A percentile compares a stretch with the other conserved stretches of the same genome.
These are phyloP conservation scores for Apiotrichum sp. DNA, from an alignment of 1,284 basidiomycete genomes.

Conservation along the genomic window DNA sequence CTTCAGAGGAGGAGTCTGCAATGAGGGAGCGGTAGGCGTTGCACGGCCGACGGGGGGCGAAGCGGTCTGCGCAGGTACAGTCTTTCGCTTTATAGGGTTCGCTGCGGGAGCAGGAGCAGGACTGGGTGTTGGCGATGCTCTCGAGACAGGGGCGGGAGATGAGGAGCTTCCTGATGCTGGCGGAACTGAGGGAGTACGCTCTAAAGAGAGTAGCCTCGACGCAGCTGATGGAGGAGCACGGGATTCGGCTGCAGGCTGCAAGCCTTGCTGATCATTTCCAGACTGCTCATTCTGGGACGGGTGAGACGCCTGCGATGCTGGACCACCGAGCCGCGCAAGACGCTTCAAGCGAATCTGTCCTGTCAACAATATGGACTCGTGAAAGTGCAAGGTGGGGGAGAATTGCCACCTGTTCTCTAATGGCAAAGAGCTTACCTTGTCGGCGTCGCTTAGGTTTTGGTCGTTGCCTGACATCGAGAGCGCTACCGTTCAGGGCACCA, in stretches of 20 bases:
- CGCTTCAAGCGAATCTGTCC: slow-evolving; percentile 78
- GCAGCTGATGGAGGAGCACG: slow-evolving; percentile 3
- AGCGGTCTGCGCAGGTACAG: background rate
- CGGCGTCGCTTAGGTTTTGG: slow-evolving; percentile 34
- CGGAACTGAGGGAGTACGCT: too few species aligned
- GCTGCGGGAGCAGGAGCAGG: background rate
- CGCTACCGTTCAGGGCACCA: too few species aligned
- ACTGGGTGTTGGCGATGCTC: background rate
- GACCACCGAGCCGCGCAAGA: slow-evolving; percentile 65
- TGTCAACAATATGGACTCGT: background rate
- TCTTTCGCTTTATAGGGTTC: background rate
- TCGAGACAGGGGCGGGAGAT: background rate
- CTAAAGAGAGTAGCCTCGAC: slow-evolving; percentile 3
- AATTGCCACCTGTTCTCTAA: too few species aligned
- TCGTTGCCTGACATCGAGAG: slow-evolving; percentile 26
- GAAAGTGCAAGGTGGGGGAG: too few species aligned
- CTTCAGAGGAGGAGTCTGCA: slow-evolving; percentile 30
- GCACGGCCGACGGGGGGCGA: background rate
- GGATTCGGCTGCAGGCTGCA: slow-evolving; percentile 9
- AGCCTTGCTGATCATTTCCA: too few species aligned
- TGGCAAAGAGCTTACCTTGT: slow-evolving; percentile 29
- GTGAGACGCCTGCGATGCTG: slow-evolving; percentile 8
- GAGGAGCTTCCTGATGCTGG: too few species aligned
- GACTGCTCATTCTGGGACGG: background rate
- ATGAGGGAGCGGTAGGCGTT: too few species aligned